These are phyloP conservation scores for Fistulinella prunicolor DNA, from an alignment of 768 basidiomycete genomes.

Conservation along the genomic window DNA sequence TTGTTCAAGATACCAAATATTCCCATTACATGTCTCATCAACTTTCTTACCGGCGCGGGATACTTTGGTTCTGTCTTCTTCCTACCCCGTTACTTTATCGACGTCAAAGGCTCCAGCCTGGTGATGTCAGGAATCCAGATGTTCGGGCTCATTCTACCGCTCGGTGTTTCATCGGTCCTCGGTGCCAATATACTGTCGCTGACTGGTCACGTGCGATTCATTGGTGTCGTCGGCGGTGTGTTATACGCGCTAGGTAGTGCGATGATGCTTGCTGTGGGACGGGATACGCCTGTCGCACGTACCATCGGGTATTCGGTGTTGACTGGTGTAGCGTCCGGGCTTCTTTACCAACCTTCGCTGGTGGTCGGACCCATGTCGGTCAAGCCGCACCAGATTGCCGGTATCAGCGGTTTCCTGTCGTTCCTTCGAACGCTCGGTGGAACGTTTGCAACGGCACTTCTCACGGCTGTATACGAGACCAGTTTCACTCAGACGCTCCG, in stretches of 20 bases:
- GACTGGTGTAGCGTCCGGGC: slow-evolving; percentile 31
- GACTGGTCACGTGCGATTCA: slow-evolving; percentile 31
- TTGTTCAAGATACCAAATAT: slow-evolving; percentile 35
- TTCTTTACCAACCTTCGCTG: slow-evolving; percentile 35
- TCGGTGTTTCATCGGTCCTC: slow-evolving; percentile 34
- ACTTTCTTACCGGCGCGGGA: slow-evolving; percentile 37
- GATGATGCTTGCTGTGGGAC: slow-evolving; percentile 33
- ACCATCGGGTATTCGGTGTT: slow-evolving; percentile 33
- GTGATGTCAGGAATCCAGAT: slow-evolving; percentile 35
- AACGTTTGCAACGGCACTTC: slow-evolving; percentile 36
- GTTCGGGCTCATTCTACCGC: slow-evolving; percentile 33
- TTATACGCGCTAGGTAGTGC: slow-evolving; percentile 34
- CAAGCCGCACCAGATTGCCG: slow-evolving; percentile 32
- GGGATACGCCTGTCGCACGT: slow-evolving; percentile 25
- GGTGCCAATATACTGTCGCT: slow-evolving; percentile 34
- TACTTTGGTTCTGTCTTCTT: slow-evolving; percentile 39
- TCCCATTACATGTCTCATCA: slow-evolving; percentile 35
- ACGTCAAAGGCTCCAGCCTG: slow-evolving; percentile 32
- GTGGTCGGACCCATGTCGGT: slow-evolving; percentile 37
- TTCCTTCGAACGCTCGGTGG: slow-evolving; percentile 35
- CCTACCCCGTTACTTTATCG: slow-evolving; percentile 39
- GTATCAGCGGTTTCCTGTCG: slow-evolving; percentile 36
- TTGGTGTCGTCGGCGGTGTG: slow-evolving; percentile 30
- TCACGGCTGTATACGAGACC: slow-evolving; percentile 34
- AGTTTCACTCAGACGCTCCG: slow-evolving; percentile 29